Evolutionary conservation across 768 basidiomycete genomes (phyloP).

Genomic region (Macrolepiota fuliginosa): DNA sequence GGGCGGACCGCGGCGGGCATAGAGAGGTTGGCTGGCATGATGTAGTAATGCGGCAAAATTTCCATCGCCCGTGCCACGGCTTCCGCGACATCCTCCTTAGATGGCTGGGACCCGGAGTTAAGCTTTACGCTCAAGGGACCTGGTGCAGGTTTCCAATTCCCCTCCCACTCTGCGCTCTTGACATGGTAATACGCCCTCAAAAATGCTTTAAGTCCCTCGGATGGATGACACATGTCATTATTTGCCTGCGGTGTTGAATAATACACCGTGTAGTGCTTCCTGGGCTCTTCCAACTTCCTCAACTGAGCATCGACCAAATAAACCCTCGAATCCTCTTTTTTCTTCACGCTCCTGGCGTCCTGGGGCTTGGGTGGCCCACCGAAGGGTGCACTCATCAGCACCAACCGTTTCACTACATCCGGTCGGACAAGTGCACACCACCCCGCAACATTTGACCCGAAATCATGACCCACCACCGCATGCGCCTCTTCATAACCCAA

Average conservation of each 20-base stretch:
- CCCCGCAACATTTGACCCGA: constrained; percentile 53
- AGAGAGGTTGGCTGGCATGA: constrained; percentile 51
- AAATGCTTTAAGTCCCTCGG: constrained; percentile 44
- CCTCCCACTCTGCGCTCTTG: constrained; percentile 55
- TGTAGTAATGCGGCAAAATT: constrained; percentile 54
- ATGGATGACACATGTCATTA: constrained; percentile 38
- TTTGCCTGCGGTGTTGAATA: constrained; percentile 46
- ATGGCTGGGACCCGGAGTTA: background rate
- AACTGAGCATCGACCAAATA: constrained; percentile 26
- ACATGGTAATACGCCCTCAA: constrained; percentile 55
- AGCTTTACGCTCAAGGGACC: background rate
- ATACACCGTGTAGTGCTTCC: constrained; percentile 58
- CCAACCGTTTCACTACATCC: constrained; percentile 52
- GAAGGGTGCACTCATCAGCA: constrained; percentile 62
- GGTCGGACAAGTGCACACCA: constrained; percentile 53
- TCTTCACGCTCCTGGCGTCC: constrained; percentile 10
- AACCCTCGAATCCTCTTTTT: constrained; percentile 13
- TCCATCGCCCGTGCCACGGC: constrained; percentile 2
- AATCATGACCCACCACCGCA: constrained; percentile 61
- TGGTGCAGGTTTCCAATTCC: constrained; percentile 37
- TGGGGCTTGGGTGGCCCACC: constrained; percentile 37
- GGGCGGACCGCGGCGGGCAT: constrained; percentile 49
- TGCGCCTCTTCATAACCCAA: constrained; percentile 46
- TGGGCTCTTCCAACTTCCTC: constrained; percentile 42
- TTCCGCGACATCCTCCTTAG: background rate